Evolutionary conservation across 2,329 filamentous ascomycete species (phyloP).

Genomic region (Tetracladium maxilliforme): DNA sequence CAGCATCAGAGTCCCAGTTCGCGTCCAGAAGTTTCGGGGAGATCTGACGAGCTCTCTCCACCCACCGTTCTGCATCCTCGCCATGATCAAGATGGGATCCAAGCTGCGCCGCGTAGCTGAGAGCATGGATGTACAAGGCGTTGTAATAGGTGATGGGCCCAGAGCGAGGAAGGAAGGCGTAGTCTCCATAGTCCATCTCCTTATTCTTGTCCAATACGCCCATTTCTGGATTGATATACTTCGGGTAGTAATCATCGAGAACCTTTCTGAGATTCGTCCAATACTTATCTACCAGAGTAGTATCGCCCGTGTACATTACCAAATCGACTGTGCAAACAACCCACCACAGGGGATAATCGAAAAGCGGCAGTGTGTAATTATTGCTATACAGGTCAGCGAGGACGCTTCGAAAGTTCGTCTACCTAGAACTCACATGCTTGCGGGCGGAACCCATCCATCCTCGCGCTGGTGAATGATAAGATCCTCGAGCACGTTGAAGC

Average conservation of each 20-base stretch:
- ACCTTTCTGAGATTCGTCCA: constrained; percentile 23
- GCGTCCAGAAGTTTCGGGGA: too few relatives aligned
- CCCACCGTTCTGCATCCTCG: too few relatives aligned
- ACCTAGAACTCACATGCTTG: constrained; percentile 26
- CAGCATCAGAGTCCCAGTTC: constrained; percentile 25
- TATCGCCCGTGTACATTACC: constrained; percentile 32
- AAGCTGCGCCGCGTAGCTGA: constrained; percentile 28
- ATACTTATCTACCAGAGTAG: constrained; percentile 22
- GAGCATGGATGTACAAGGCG: constrained; percentile 30
- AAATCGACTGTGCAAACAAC: constrained; percentile 30
- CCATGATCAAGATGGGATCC: too few relatives aligned
- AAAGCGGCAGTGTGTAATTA: constrained; percentile 29
- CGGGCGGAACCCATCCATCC: constrained; percentile 37
- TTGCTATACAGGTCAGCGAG: constrained; percentile 12
- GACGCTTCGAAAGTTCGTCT: too few relatives aligned
- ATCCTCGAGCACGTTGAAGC: constrained; percentile 31
- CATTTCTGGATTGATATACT: constrained; percentile 21
- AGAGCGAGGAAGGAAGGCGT: constrained; percentile 29
- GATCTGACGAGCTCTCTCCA: too few relatives aligned
- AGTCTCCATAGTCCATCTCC: constrained; percentile 29
- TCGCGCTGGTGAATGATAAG: constrained; percentile 29
- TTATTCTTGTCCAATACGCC: constrained; percentile 24
- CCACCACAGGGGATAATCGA: constrained; percentile 39
- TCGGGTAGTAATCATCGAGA: constrained; percentile 29
- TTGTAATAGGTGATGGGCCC: constrained; percentile 37